Conservation (phyloP, 345 rosid genomes). For the Bruguiera parviflora region DNA sequence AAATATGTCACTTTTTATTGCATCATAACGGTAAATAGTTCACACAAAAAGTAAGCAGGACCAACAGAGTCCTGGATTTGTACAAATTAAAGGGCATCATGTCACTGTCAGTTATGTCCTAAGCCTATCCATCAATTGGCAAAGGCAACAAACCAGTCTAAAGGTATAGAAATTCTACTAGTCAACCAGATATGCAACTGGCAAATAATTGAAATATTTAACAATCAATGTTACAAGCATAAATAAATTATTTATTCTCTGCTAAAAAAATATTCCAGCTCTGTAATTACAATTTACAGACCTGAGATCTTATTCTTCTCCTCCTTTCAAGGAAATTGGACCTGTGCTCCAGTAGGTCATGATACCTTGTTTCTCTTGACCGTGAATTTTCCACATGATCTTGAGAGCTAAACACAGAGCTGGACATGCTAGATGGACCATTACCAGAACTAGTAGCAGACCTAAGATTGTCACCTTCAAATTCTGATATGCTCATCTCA, state of each 20-base stretch:
- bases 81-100: not conserved
- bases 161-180: too few species aligned
- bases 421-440: slow-evolving; percentile 43
- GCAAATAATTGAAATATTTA: too few species aligned
- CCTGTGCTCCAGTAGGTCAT: slow-evolving; percentile 75
- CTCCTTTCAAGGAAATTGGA: slow-evolving; percentile 89
- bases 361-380: slow-evolving; percentile 76
- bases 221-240: not conserved
- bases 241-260: not conserved
- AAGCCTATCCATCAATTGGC: not conserved
- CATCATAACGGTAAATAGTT: slow-evolving; percentile 6
- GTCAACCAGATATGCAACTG: too few species aligned
- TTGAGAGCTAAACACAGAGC: slow-evolving; percentile 48
- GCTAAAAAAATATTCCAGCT: not conserved
- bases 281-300: slow-evolving; percentile 29
- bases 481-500: slow-evolving; percentile 31
- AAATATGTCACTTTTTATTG: not conserved
- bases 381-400: slow-evolving; percentile 56
- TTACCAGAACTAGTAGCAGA: slow-evolving; percentile 41
- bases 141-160: not conserved
- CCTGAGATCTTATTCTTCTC: slow-evolving; percentile 97
- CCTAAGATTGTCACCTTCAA: slow-evolving; percentile 31
- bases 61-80: slow-evolving; percentile 1
- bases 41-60: slow-evolving; percentile 3
- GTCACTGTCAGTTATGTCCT: slow-evolving; percentile 4